Evolutionary conservation across 192 early-diverging fungal genomes (phyloP).

Genomic region (Geosiphon pyriformis): DNA sequence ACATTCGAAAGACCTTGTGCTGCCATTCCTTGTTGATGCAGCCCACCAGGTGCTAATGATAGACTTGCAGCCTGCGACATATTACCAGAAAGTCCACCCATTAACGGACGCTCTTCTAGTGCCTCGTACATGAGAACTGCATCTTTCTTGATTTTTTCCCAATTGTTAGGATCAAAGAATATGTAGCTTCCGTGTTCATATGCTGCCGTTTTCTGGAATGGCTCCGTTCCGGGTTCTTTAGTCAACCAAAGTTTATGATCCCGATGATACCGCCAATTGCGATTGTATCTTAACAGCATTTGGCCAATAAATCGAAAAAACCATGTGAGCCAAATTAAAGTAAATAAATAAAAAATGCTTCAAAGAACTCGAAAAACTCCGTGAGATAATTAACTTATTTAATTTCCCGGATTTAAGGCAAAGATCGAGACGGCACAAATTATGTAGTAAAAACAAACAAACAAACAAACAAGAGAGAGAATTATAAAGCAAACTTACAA

Average conservation of each 20-base stretch:
- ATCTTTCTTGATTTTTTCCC: conserved; percentile 89
- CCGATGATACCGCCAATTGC: conserved; percentile 97
- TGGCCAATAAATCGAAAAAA: not conserved
- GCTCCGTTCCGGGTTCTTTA: conserved; percentile 66
- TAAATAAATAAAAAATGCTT: conserved; percentile 1
- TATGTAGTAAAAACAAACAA: too few species aligned
- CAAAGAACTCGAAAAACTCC: too few species aligned
- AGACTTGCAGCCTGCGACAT: not conserved
- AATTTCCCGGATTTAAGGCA: too few species aligned
- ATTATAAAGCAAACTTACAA: conserved; percentile 43
- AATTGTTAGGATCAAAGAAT: conserved; percentile 89
- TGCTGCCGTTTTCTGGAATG: conserved; percentile 48
- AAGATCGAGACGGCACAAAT: too few species aligned
- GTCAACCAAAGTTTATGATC: conserved; percentile 89
- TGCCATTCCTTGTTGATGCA: conserved; percentile 4
- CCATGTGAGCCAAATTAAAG: not conserved
- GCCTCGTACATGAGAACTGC: conserved; percentile 80
- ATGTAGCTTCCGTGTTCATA: conserved; percentile 84
- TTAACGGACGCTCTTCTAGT: conserved; percentile 63
- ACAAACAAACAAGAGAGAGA: too few species aligned
- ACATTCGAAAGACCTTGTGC: not conserved
- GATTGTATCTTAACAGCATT: conserved; percentile 48
- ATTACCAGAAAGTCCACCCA: not conserved
- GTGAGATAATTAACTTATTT: too few species aligned
- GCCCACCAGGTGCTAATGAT: conserved; percentile 2